A percentile compares a stretch with the other conserved stretches of the same genome.
Conservation (phyloP, 352 stramenopile species). For the Globisporangium ultimum region DNA sequence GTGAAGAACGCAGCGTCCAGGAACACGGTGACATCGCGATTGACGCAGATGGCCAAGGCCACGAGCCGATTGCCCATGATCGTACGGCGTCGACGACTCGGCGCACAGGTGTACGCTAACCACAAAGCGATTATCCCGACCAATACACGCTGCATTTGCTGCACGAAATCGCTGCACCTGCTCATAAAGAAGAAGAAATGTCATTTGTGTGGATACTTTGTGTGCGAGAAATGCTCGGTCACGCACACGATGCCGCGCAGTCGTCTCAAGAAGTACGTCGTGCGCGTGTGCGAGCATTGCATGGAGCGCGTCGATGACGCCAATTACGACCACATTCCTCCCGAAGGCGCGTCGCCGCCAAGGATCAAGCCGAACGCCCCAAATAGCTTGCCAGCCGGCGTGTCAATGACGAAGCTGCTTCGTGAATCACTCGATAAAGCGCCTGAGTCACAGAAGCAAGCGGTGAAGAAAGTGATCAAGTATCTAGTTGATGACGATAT, state of each 20-base stretch:
- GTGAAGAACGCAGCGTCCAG: constrained; percentile 6
- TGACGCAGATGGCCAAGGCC: constrained; percentile 32
- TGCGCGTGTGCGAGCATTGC: constrained; percentile 42
- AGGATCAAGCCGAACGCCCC: constrained; percentile 3
- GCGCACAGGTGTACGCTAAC: constrained; percentile 35
- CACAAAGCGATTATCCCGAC: constrained; percentile 11
- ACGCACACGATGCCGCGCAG: constrained; percentile 37
- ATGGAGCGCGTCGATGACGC: constrained; percentile 40
- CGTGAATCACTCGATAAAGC: constrained; percentile 30
- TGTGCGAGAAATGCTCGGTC: constrained; percentile 41
- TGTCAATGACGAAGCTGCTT: constrained; percentile 14
- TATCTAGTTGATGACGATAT: constrained; percentile 36
- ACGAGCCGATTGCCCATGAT: constrained; percentile 31
- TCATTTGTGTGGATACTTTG: constrained; percentile 52
- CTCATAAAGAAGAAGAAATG: constrained; percentile 44
- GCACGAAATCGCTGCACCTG: constrained; percentile 21
- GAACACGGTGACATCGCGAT: constrained; percentile 17
- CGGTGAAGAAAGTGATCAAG: constrained; percentile 40
- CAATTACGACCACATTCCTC: constrained; percentile 24
- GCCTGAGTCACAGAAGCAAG: constrained; percentile 20
- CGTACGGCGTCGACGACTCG: constrained; percentile 29
- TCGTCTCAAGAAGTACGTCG: constrained; percentile 29
- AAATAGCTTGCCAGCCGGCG: not conserved
- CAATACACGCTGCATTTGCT: constrained; percentile 33
- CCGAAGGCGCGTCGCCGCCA: not conserved